Evolutionary conservation across 2,329 filamentous ascomycete genomes (phyloP).

Genomic region (Beauveria pseudobassiana): DNA sequence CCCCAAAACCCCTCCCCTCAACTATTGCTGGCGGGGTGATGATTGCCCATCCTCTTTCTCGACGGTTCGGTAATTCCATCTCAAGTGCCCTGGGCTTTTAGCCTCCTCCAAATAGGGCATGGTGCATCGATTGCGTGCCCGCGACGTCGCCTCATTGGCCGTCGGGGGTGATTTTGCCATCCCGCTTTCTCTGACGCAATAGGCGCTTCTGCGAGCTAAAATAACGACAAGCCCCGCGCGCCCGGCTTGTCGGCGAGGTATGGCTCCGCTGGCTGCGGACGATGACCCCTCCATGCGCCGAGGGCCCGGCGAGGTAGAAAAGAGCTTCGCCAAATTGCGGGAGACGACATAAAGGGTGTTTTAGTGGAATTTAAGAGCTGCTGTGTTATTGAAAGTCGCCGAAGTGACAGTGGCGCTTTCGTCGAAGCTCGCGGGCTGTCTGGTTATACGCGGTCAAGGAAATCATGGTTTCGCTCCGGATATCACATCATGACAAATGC

Average conservation of each 20-base stretch:
- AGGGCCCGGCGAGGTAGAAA: too few relatives aligned
- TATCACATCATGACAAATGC: too few relatives aligned
- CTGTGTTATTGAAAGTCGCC: too few relatives aligned
- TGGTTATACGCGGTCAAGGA: too few relatives aligned
- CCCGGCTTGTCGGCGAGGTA: background rate
- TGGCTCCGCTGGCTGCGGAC: too few relatives aligned
- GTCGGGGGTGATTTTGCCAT: conserved; percentile 19
- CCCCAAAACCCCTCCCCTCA: conserved; percentile 5
- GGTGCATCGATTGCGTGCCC: conserved; percentile 23
- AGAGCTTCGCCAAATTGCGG: too few relatives aligned
- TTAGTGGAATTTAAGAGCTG: too few relatives aligned
- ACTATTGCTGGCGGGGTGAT: background rate
- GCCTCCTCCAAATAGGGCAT: conserved; percentile 10
- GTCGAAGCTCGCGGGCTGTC: too few relatives aligned
- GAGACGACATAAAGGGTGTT: too few relatives aligned
- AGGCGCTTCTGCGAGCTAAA: conserved; percentile 7
- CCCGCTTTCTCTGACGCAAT: conserved; percentile 24
- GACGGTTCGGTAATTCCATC: background rate
- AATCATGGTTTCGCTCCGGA: too few relatives aligned
- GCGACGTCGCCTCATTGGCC: conserved; percentile 19
- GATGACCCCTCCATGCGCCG: too few relatives aligned
- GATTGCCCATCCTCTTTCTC: background rate
- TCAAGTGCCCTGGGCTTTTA: background rate
- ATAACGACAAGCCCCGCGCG: background rate
- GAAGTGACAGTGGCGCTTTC: too few relatives aligned